Evolutionary conservation across 1,284 basidiomycete genomes (phyloP), one percentile per base, ranked within the genome.

Genomic region (Ceratobasidium sp.): DNA sequence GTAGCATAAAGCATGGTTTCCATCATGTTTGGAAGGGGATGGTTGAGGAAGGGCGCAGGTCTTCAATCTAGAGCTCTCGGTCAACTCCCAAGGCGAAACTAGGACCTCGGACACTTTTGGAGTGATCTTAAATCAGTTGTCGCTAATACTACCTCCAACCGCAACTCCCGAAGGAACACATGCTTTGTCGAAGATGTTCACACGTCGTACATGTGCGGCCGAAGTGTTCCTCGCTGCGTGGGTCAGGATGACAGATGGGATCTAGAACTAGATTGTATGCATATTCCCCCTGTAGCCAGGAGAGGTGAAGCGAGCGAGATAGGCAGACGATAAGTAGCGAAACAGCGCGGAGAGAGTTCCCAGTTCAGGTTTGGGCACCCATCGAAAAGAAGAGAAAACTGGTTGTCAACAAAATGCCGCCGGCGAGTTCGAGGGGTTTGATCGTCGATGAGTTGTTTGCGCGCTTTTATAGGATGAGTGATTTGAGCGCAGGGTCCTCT

Each of bases 71-170:
- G 43, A 46, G 23, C 55, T 30, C 52, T 28, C 34, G 36, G n/a
- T 55, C 39, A 52, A 41, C 30, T 41, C 43, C 23, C 45, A 58
- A 58, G 48, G 2, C 41, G 14, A 48, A 58, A 34, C 16, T 21
- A 61, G 53, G 65, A 70, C 65, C 65, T 58, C 65, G 45, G 55
- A 70, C 55, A 70, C 65, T 58, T 21, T 30, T 58, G 65, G 65
- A 58, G 65, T 58, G 65, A 70, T 43, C 41, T 41, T 41, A 30
- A 46, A 70, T 70, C 65, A 52, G 41, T 70, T 58, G 65, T 57
- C 41, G 8, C 36, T 36, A 18, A 46, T 43, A 45, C 59, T 46
- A 41, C 48, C 26, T 30, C 45, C 30, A 52, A 32, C 55, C 45
- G 53, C 55, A 46, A 58, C 28, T 70, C 65, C 65, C 53, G 52